phyloP scores from a whole-genome alignment of 2,329 filamentous ascomycete genomes.

The Xylaria hypoxylon region DNA sequence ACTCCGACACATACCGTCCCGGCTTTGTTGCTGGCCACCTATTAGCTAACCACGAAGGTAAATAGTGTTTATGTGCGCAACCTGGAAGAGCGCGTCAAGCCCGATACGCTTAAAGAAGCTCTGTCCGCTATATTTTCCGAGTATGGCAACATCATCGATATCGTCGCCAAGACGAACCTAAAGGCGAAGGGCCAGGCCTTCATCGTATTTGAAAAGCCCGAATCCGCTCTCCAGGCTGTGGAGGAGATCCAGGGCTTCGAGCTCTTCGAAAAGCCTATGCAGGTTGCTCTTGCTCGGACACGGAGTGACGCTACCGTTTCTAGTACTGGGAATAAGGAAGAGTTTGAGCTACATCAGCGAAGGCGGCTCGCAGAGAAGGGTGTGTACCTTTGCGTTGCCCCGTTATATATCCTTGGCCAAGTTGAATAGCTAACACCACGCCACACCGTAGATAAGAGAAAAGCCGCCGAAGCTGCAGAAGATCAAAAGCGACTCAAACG shows the following conservation, averaged over 20 bases:
- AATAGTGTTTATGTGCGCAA: constrained; percentile 79
- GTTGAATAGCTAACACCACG: constrained; percentile 1
- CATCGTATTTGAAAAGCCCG: constrained; percentile 85
- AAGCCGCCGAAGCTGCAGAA: constrained; percentile 83
- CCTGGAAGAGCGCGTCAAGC: constrained; percentile 91
- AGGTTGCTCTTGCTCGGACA: constrained; percentile 82
- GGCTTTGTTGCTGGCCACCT: constrained; percentile 35
- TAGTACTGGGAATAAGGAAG: constrained; percentile 77
- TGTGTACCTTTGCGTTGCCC: constrained; percentile 55
- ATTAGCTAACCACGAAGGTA: constrained; percentile 35
- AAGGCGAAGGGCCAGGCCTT: constrained; percentile 97
- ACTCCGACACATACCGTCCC: constrained; percentile 68
- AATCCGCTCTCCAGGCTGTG: constrained; percentile 82
- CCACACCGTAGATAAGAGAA: constrained; percentile 70
- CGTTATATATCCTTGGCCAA: background rate
- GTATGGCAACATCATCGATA: constrained; percentile 86
- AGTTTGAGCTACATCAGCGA: constrained; percentile 87
- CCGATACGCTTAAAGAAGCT: constrained; percentile 78
- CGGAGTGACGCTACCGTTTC: constrained; percentile 89
- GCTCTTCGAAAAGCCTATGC: constrained; percentile 91
- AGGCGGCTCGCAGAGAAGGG: constrained; percentile 90
- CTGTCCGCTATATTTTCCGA: constrained; percentile 85
- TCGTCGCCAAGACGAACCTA: constrained; percentile 89
- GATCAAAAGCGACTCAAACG: constrained; percentile 82
- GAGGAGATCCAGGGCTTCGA: constrained; percentile 94